phyloP scores from a whole-genome alignment of 2,329 filamentous ascomycete genomes.

The Stagonosporopsis vannaccii region DNA sequence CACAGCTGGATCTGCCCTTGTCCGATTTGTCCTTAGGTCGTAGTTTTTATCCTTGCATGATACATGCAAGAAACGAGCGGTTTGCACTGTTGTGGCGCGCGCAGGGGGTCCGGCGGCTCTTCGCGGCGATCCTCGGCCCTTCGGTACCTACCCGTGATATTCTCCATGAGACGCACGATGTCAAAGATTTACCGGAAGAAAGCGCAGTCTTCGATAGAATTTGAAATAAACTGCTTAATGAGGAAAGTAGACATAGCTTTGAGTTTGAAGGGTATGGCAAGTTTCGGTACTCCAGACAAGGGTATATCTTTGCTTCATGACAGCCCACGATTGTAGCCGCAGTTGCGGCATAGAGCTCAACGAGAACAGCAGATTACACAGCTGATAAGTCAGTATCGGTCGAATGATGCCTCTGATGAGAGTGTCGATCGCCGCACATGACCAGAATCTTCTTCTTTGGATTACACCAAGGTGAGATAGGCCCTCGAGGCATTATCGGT shows the following conservation, averaged over 20 bases:
- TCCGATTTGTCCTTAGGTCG: too few relatives aligned
- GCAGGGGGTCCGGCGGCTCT: constrained; percentile 11
- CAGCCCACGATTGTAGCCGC: background rate
- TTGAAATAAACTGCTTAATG: background rate
- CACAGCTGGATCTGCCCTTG: too few relatives aligned
- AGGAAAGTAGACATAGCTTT: background rate
- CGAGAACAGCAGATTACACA: too few relatives aligned
- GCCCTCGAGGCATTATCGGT: too few relatives aligned
- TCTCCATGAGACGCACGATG: constrained; percentile 1
- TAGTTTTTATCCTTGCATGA: background rate
- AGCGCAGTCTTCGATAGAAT: constrained; percentile 10
- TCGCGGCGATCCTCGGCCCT: constrained; percentile 13
- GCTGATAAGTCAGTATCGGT: too few relatives aligned
- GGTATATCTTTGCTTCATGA: background rate
- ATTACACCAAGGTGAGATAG: too few relatives aligned
- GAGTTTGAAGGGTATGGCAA: background rate
- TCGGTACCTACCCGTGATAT: background rate
- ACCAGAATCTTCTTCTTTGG: too few relatives aligned
- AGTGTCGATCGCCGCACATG: too few relatives aligned
- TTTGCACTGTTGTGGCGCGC: background rate
- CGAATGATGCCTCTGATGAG: too few relatives aligned
- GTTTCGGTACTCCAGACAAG: background rate
- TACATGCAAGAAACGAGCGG: background rate
- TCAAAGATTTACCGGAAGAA: constrained; percentile 16
- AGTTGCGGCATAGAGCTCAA: too few relatives aligned